These are phyloP conservation scores for Lentinula lateritia DNA, from an alignment of 768 basidiomycete species.

Conservation along the genomic window DNA sequence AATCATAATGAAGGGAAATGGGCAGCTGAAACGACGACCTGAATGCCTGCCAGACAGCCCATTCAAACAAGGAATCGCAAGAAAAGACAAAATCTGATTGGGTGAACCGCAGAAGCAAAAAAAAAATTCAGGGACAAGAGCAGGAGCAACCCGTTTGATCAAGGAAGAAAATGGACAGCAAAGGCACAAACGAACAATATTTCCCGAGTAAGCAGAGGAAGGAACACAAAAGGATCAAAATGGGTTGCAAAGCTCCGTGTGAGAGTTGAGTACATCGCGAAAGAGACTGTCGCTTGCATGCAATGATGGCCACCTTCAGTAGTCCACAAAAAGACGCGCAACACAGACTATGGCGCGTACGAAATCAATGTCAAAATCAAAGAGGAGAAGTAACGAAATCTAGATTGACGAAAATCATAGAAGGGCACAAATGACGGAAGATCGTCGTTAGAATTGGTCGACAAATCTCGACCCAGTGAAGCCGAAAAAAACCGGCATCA, in stretches of 20 bases:
- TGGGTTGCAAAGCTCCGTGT: not conserved
- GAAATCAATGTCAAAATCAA: not conserved
- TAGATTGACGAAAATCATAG: conserved; percentile 7
- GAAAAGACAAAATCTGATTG: conserved; percentile 1
- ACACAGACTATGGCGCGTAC: not conserved
- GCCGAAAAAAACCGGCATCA: conserved; percentile 1
- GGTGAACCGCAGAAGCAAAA: not conserved
- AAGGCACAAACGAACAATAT: not conserved
- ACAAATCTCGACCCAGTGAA: not conserved
- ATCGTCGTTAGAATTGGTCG: not conserved
- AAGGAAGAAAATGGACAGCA: not conserved
- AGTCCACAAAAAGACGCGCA: not conserved
- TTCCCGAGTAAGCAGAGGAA: not conserved
- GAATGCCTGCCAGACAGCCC: not conserved
- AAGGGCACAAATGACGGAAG: not conserved
- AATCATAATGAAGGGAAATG: not conserved
- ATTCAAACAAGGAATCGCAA: not conserved
- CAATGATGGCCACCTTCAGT: not conserved
- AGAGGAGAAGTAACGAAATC: not conserved
- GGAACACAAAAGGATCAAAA: not conserved
- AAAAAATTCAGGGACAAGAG: not conserved
- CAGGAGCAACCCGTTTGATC: not conserved
- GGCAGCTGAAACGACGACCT: not conserved
- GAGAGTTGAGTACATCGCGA: not conserved
- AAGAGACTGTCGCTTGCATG: not conserved